Percentiles rank a stretch among this genome's conserved stretches.
Conservation (phyloP, 257 asterid genomes). For the Thymus mandschuricus region DNA sequence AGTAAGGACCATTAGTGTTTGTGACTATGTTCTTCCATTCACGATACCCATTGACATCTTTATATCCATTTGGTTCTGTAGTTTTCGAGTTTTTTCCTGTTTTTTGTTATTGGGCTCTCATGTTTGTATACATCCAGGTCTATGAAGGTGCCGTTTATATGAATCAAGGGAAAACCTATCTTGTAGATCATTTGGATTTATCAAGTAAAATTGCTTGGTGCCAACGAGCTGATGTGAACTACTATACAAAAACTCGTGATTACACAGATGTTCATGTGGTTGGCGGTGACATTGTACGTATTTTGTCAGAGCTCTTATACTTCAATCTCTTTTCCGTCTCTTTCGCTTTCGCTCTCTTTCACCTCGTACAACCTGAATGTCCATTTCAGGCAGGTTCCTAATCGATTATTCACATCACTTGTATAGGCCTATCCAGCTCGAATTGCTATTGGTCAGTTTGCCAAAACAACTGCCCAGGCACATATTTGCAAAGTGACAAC, state of each 20-base stretch:
- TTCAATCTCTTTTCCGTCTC: slow-evolving; percentile 9
- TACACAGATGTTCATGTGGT: slow-evolving; percentile 78
- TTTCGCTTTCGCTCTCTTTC: slow-evolving; percentile 27
- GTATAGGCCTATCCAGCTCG: slow-evolving; percentile 72
- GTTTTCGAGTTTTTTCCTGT: slow-evolving; percentile 22
- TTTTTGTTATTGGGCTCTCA: slow-evolving; percentile 26
- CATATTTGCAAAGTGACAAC: slow-evolving; percentile 79
- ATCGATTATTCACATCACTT: slow-evolving; percentile 30
- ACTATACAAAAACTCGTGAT: slow-evolving; percentile 91
- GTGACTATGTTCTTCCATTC: background rate
- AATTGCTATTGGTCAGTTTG: slow-evolving; percentile 39
- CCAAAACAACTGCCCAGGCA: slow-evolving; percentile 68
- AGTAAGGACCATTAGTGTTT: slow-evolving; percentile 46
- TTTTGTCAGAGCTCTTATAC: slow-evolving; percentile 16
- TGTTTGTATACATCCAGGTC: slow-evolving; percentile 54
- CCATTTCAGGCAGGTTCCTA: slow-evolving; percentile 24
- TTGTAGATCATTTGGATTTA: slow-evolving; percentile 80
- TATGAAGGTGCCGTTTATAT: slow-evolving; percentile 95
- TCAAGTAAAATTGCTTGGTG: slow-evolving; percentile 89
- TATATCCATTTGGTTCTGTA: background rate
- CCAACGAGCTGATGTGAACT: slow-evolving; percentile 80
- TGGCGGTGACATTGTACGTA: slow-evolving; percentile 74
- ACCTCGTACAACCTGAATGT: slow-evolving; percentile 26
- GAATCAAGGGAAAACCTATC: slow-evolving; percentile 93
- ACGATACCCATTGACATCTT: slow-evolving; percentile 9